These are phyloP conservation scores for Sugiyamaella neomexicana DNA, from an alignment of 1,139 yeast species.

Conservation along the genomic window DNA sequence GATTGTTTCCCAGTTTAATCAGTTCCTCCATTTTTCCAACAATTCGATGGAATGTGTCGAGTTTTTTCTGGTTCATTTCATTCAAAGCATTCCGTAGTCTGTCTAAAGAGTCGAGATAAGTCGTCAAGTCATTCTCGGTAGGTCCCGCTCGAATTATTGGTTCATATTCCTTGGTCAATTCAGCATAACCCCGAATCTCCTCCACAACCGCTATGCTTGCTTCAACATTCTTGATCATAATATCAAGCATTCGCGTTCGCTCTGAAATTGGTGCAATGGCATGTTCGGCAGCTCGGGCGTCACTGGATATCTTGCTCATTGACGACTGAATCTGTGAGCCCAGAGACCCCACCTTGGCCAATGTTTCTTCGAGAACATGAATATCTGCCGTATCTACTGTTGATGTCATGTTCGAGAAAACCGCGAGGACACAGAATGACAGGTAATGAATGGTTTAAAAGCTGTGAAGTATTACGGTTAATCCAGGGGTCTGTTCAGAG, in stretches of 20 bases:
- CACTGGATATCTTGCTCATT: conserved; percentile 54
- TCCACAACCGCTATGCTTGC: conserved; percentile 60
- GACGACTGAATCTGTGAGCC: conserved; percentile 59
- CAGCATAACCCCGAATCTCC: conserved; percentile 68
- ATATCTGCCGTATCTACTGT: conserved; percentile 57
- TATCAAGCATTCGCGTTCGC: conserved; percentile 58
- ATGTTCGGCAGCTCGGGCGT: conserved; percentile 61
- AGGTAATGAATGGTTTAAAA: not conserved
- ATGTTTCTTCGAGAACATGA: conserved; percentile 74
- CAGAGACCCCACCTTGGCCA: conserved; percentile 58
- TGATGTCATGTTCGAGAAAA: not conserved
- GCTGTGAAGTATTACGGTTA: too few relatives aligned
- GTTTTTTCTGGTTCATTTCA: conserved; percentile 31
- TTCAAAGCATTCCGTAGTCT: conserved; percentile 30
- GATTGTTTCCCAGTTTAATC: conserved; percentile 29
- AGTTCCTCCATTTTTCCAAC: conserved; percentile 34
- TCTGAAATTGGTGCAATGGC: conserved; percentile 71
- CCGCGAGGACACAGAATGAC: not conserved
- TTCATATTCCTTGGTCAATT: conserved; percentile 39
- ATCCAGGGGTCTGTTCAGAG: too few relatives aligned
- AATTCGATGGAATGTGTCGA: conserved; percentile 36
- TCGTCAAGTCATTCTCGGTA: conserved; percentile 28
- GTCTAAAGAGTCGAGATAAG: conserved; percentile 30
- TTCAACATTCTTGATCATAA: conserved; percentile 56
- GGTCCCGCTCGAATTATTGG: conserved; percentile 32